These are phyloP conservation scores for Papiliotrema laurentii DNA, from an alignment of 1,284 basidiomycete genomes.

Conservation along the genomic window DNA sequence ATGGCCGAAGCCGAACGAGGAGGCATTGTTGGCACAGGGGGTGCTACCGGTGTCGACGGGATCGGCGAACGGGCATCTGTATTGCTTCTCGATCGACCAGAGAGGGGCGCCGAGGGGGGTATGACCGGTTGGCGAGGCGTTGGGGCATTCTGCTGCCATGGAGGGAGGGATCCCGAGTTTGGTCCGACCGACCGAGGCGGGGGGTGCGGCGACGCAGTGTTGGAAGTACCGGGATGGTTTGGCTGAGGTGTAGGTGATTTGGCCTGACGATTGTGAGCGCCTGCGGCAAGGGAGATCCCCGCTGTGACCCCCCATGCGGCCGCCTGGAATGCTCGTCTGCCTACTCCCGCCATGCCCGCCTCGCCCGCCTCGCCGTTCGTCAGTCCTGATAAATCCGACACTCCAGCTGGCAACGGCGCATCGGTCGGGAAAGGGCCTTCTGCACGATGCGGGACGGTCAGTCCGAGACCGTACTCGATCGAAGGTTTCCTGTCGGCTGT, in stretches of 20 bases:
- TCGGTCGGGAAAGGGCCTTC: slow-evolving; percentile 23
- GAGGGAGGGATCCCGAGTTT: not conserved
- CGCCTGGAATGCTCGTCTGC: slow-evolving; percentile 74
- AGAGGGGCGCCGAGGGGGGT: slow-evolving; percentile 19
- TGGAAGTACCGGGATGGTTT: not conserved
- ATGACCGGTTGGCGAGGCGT: slow-evolving; percentile 2
- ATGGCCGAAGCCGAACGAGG: slow-evolving; percentile 17
- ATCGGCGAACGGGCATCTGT: slow-evolving; percentile 1
- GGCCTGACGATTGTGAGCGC: not conserved
- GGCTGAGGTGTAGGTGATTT: not conserved
- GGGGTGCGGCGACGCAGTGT: not conserved
- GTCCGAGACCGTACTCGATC: slow-evolving; percentile 24
- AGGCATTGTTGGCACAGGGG: too few species aligned
- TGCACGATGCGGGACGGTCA: slow-evolving; percentile 12
- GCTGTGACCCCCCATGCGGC: slow-evolving; percentile 55
- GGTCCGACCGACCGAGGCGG: slow-evolving; percentile 3
- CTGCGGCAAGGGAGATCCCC: slow-evolving; percentile 28
- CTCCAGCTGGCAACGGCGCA: slow-evolving; percentile 15
- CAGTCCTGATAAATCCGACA: slow-evolving; percentile 36
- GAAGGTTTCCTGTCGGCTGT: slow-evolving; percentile 10
- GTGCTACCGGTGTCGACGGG: not conserved
- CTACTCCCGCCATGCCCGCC: slow-evolving; percentile 81
- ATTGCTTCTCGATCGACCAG: slow-evolving; percentile 12
- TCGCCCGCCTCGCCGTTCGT: slow-evolving; percentile 55
- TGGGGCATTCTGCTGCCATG: slow-evolving; percentile 6